Evolutionary conservation across 108 stramenopile genomes (phyloP), one percentile per base, ranked within the genome.

Genomic region (Craspedostauros australis): DNA sequence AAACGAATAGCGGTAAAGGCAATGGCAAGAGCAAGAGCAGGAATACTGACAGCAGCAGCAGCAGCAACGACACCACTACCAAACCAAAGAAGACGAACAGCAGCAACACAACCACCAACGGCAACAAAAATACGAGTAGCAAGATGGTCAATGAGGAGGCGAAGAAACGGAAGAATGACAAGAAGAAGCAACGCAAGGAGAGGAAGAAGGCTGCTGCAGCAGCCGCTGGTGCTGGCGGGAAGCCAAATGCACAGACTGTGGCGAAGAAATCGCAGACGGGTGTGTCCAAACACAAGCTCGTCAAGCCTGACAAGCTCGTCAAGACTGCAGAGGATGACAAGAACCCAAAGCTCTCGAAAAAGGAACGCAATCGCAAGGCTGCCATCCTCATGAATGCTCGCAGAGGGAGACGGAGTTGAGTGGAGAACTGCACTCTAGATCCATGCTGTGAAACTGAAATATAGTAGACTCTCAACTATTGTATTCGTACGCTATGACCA

Each of bases 321-420:
- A 60, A 46, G 37, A 3, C 53, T 15, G 11, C 44, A 0, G 46
- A 40, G 31, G 33, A 39, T 5, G 53, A 39, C 23, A 54, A 54
- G 21, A 38, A 38, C 7, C 23, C 29, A 19, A 76, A 76, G 29
- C 45, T 76, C n/a, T 59, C 69, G 5, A 76, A 76, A 41, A 66
- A 76, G 40, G 68, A 76, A 43, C 60, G 75, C 31, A 76, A 76
- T 57, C 59, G 69, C 38, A 30, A 57, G 8, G 75, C 75, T 4
- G 75, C 75, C 26, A 76, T 76, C 40, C 58, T 76, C 14, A 58
- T 63, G 60, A 43, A 33, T 18, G 37, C 33, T n/a, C 34, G 43
- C 38, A 27, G 61, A 65, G 33, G 38, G 19, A 48, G 21, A n/a
- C 29, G 29, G 47, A 5, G 36, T 37, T n/a, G n/a, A n/a, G n/a